Base-by-base conservation (phyloP, 2,329 filamentous ascomycete genomes). In the Macrophomina pseudophaseolina region DNA sequence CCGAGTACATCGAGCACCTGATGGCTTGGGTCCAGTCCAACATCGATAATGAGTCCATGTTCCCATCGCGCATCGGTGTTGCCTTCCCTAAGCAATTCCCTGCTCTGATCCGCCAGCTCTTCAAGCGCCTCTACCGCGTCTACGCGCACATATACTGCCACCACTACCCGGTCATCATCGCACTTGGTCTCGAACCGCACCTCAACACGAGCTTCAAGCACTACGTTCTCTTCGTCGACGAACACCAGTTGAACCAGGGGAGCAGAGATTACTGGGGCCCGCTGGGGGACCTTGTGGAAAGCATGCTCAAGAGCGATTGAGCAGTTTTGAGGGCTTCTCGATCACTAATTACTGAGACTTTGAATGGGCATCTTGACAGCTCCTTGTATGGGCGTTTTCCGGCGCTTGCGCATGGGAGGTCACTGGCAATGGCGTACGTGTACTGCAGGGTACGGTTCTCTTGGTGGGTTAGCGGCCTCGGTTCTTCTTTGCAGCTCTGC, bases 201-300 rank as follows among this genome's bases (percentile, higher is more conserved):
- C 87, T 99, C 71, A 99, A 99, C 82, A 99, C 95, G 14, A 97
- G 93, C 81, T 99, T 99, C 88, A 99, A 99, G 86, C 95, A 99
- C 81, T 99, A 98, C 76, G 95, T 99, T 69, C 87, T 99, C 67
- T 99, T 99, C 80, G 93, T 99, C 72, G 94, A 99, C 79, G 96
- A 99, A 85, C 95, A 98, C 81, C 89, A 88, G 72, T 82, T 99
- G 72, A 93, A 93, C 33, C 96, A 89, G 75, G 95, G 94, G 60
- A 80, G 78, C 67, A 94, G 97, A 80, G 95, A 99, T 79, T 99
- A 94, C 83, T 99, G 94, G 91, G 95, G 95, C 1, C 95, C 95
- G 12, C 79, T 99, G 67, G 94, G 94, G 11, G 95, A 99, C 79
- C 82, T 99, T 71, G 95, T 99, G 60, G 95, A 99, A 78, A 98